phyloP scores from a whole-genome alignment of 1,139 yeast genomes.

The Hyphopichia burtonii region DNA sequence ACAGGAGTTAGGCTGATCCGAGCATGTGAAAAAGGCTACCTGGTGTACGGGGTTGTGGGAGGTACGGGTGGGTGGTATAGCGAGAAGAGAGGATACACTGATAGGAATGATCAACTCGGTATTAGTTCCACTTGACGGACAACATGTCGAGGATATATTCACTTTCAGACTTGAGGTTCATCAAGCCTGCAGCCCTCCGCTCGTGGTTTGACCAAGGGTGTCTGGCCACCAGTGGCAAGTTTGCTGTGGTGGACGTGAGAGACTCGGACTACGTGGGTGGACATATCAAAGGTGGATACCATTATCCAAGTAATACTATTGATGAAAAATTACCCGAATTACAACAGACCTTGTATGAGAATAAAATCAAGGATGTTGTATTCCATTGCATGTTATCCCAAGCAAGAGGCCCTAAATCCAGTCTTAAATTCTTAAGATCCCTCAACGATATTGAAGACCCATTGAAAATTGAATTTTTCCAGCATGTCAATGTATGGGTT shows the following conservation, averaged over 20 bases:
- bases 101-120: too few species aligned
- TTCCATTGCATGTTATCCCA: conserved; percentile 92
- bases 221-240: conserved; percentile 34
- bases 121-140: too few species aligned
- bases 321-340: conserved; percentile 42
- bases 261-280: conserved; percentile 74
- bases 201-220: conserved; percentile 41
- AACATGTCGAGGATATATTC: conserved; percentile 12
- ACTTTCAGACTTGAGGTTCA: conserved; percentile 34
- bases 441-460: conserved; percentile 38
- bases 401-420: conserved; percentile 86
- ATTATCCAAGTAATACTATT: conserved; percentile 60
- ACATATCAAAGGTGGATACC: conserved; percentile 62
- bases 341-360: conserved; percentile 28
- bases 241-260: conserved; percentile 81
- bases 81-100: too few species aligned
- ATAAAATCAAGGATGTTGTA: conserved; percentile 53
- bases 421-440: conserved; percentile 62
- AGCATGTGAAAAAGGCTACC: too few species aligned
- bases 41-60: too few species aligned
- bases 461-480: conserved; percentile 20
- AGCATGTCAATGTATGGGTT: conserved; percentile 60
- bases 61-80: too few species aligned
- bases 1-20: too few species aligned
- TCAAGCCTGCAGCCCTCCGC: conserved; percentile 45